Evolutionary conservation across 495 filamentous ascomycete species (phyloP), one percentile per base, ranked within the genome.

Genomic region (Aspergillus conjunctus): DNA sequence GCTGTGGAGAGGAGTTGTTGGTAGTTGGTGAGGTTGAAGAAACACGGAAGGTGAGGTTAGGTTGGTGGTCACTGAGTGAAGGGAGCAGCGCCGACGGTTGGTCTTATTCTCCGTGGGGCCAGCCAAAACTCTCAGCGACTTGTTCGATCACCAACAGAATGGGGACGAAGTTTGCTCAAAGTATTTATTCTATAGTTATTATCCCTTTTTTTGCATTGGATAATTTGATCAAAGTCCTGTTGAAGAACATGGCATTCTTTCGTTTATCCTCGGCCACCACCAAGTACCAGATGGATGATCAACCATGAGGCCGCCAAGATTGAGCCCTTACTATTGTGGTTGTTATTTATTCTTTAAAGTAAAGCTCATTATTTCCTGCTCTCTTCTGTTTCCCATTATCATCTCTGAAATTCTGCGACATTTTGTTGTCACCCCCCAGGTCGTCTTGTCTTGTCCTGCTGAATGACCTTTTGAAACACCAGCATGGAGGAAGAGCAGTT

Each of bases 31-130:
- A 31, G 8, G 44, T 9, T 26, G 26, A 5, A 30, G 26, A 37
- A 30, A 22, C 17, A 37, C 15, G 31, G 44, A 41, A n/a, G 55
- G n/a, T 17, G 55, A 51, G 49, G 21, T 51, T 51, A 44, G 57
- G 26, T 26, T 26, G 26, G 26, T 26, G 2, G 5, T 5, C 5
- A 26, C 26, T 2, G 26, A n/a, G 58, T 55, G 50, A 61, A 58
- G 56, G 60, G 60, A 63, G 58, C 50, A 56, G 46, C 56, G 54
- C 49, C 58, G 58, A 54, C 54, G 65, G 62, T 54, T 54, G 52
- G 54, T 59, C 65, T 52, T 45, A 67, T 60, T 67, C 58, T 66
- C 60, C 65, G 65, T 61, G 60, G 60, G 61, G 56, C 65, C 52
- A 59, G 51, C 44, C 39, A 48, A 10, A 58, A 56, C 45, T 59